Percentiles rank a stretch among this genome's conserved stretches.
phyloP scores from a whole-genome alignment of 768 basidiomycete species.

The Leucocoprinus sp. region DNA sequence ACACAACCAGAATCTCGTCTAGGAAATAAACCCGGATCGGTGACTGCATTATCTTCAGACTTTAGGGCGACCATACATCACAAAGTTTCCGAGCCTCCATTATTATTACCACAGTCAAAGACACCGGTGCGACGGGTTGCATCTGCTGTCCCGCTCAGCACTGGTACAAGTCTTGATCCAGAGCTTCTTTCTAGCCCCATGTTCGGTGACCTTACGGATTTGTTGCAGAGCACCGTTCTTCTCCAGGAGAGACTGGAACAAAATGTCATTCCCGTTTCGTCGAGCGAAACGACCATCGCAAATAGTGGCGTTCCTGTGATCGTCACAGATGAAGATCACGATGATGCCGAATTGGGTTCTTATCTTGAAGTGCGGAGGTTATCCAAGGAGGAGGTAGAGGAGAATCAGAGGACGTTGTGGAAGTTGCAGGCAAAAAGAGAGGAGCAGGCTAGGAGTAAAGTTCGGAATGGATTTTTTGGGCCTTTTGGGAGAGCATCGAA shows the following conservation, averaged over 20 bases:
- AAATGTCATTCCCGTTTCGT: constrained; percentile 29
- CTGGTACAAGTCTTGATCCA: constrained; percentile 19
- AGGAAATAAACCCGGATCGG: constrained; percentile 12
- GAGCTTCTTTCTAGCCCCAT: constrained; percentile 36
- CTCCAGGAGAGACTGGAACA: constrained; percentile 46
- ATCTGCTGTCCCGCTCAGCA: constrained; percentile 24
- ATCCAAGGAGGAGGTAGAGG: constrained; percentile 17
- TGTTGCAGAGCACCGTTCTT: constrained; percentile 51
- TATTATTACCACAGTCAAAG: constrained; percentile 1
- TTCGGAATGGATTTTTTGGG: constrained; percentile 26
- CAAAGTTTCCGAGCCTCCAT: constrained; percentile 35
- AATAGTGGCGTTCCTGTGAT: background rate
- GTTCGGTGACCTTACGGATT: constrained; percentile 40
- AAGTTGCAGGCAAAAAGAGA: constrained; percentile 20
- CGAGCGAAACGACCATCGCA: constrained; percentile 23
- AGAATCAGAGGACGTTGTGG: constrained; percentile 20
- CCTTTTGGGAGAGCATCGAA: constrained; percentile 11
- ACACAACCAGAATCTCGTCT: too few relatives aligned
- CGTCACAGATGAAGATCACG: constrained; percentile 13
- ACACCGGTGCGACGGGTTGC: constrained; percentile 13
- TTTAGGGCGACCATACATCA: constrained; percentile 55
- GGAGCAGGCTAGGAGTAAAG: constrained; percentile 19
- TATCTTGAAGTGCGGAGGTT: constrained; percentile 7
- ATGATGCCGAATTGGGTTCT: constrained; percentile 14
- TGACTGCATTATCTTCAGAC: constrained; percentile 11